Percentiles rank a stretch among this genome's conserved stretches.
Evolutionary conservation across 768 basidiomycete species (phyloP).

Genomic region (Chalciporus sphaerocephalus): DNA sequence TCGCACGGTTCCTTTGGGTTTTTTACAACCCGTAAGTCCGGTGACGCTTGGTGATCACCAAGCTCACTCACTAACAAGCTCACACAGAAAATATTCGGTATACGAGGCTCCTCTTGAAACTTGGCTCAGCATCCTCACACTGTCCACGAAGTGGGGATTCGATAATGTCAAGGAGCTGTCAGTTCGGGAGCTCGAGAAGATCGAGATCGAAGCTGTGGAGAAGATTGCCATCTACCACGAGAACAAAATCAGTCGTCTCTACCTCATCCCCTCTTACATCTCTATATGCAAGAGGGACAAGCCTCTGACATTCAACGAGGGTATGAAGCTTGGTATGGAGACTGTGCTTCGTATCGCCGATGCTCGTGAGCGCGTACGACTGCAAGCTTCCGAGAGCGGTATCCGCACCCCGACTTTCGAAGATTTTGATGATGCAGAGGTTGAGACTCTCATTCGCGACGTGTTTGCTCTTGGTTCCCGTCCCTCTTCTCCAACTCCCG

Average conservation of each 20-base stretch:
- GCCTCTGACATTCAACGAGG: slow-evolving; percentile 37
- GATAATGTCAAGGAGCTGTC: slow-evolving; percentile 36
- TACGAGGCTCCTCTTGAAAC: slow-evolving; percentile 38
- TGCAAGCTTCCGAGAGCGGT: slow-evolving; percentile 28
- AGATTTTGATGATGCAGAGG: slow-evolving; percentile 29
- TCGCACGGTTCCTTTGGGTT: slow-evolving; percentile 55
- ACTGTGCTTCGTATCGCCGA: slow-evolving; percentile 35
- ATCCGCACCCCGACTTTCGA: slow-evolving; percentile 30
- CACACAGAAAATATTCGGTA: slow-evolving; percentile 32
- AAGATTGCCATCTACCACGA: slow-evolving; percentile 39
- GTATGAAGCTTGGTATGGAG: slow-evolving; percentile 38
- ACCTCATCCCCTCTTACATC: slow-evolving; percentile 35
- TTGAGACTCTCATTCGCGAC: slow-evolving; percentile 26
- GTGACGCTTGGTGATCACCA: background rate
- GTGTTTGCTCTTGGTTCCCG: slow-evolving; percentile 29
- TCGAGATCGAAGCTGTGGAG: slow-evolving; percentile 33
- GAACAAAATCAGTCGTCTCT: slow-evolving; percentile 31
- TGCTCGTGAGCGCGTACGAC: slow-evolving; percentile 40
- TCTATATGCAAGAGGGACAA: slow-evolving; percentile 35
- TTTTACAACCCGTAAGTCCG: slow-evolving; percentile 57
- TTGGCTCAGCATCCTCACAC: slow-evolving; percentile 39
- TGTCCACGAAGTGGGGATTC: slow-evolving; percentile 41
- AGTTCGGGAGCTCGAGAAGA: slow-evolving; percentile 37
- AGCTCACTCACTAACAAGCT: slow-evolving; percentile 1
- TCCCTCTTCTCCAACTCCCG: slow-evolving; percentile 20